These are phyloP conservation scores for Straminergon stramineum DNA, from an alignment of 225 moss, liverwort and hornwort species.

Conservation along the genomic window DNA sequence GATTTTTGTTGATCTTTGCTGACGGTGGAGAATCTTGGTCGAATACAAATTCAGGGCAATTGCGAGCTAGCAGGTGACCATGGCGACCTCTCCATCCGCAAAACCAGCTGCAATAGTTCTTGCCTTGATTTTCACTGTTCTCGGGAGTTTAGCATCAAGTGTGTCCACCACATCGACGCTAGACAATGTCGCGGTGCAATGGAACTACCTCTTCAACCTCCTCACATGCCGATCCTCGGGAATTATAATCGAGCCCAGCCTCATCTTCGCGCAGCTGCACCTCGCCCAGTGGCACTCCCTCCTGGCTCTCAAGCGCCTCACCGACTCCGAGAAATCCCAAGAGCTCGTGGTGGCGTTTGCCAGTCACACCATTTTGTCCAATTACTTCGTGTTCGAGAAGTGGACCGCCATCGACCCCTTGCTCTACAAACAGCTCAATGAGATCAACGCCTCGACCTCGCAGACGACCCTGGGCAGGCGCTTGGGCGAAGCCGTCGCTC, in stretches of 20 bases:
- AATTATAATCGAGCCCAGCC: not conserved
- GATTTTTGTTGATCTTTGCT: not conserved
- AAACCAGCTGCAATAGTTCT: not conserved
- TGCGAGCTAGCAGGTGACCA: not conserved
- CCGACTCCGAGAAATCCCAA: not conserved
- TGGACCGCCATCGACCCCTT: not conserved
- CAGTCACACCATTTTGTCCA: not conserved
- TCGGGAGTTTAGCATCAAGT: not conserved
- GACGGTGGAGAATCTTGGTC: not conserved
- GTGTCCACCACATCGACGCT: not conserved
- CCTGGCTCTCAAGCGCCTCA: not conserved
- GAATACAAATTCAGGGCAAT: not conserved
- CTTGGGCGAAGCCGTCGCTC: not conserved
- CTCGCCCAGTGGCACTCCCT: not conserved
- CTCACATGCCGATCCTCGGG: not conserved
- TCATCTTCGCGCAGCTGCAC: not conserved
- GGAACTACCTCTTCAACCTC: not conserved
- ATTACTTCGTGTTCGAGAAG: not conserved
- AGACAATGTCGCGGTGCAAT: constrained; percentile 4
- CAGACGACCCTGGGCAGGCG: not conserved
- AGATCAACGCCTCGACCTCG: not conserved
- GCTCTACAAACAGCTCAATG: not conserved
- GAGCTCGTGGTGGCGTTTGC: not conserved
- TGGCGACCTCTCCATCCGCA: not conserved
- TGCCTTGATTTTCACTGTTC: not conserved